These are phyloP conservation scores for Aspergillus asperescens DNA, from an alignment of 495 filamentous ascomycete genomes.

Conservation along the genomic window DNA sequence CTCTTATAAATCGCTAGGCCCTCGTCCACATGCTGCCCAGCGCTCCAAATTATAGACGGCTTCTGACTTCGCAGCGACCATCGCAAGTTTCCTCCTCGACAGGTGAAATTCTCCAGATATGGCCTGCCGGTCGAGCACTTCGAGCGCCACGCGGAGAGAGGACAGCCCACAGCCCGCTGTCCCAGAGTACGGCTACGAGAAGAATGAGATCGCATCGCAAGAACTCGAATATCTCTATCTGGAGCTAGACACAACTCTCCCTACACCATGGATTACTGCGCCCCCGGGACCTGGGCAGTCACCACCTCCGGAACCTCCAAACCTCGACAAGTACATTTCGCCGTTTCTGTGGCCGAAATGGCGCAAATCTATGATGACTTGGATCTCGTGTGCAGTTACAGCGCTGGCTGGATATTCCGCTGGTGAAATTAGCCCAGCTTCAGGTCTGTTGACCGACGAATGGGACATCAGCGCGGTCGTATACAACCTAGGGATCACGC, in stretches of 20 bases:
- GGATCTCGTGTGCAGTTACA: slow-evolving; percentile 69
- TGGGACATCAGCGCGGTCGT: slow-evolving; percentile 60
- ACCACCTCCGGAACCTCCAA: slow-evolving; percentile 50
- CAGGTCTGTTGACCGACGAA: slow-evolving; percentile 55
- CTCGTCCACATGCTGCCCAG: neutral
- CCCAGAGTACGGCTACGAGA: neutral
- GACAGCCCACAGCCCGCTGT: neutral
- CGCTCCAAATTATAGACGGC: neutral
- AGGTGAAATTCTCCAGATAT: neutral
- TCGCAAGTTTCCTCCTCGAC: neutral
- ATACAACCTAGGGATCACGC: slow-evolving; percentile 71
- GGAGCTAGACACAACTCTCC: slow-evolving; percentile 63
- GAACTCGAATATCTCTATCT: slow-evolving; percentile 66
- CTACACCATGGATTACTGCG: slow-evolving; percentile 46
- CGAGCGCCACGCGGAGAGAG: slow-evolving; percentile 4
- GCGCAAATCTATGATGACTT: slow-evolving; percentile 68
- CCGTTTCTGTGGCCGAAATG: slow-evolving; percentile 69
- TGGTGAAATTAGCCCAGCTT: slow-evolving; percentile 69
- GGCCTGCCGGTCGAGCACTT: neutral
- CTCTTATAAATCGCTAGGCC: neutral
- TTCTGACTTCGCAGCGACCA: too few species aligned
- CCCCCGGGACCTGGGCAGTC: slow-evolving; percentile 29
- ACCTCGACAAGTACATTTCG: slow-evolving; percentile 61
- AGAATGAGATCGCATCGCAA: slow-evolving; percentile 10
- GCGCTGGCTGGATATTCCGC: slow-evolving; percentile 75